Evolutionary conservation across 805 yeast genomes (phyloP).

Genomic region (Candida silvatica): DNA sequence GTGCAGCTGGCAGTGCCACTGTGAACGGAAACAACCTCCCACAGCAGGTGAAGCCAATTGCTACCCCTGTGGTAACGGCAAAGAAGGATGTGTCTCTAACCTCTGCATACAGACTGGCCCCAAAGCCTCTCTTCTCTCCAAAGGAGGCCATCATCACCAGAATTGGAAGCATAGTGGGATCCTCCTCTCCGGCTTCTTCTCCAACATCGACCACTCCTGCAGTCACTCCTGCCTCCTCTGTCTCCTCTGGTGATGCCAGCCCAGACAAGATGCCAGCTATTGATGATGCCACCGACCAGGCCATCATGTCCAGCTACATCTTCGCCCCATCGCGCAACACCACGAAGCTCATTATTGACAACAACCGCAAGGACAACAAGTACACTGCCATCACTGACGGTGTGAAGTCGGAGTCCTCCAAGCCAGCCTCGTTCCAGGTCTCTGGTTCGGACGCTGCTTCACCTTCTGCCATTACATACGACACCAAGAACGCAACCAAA

Average conservation of each 20-base stretch:
- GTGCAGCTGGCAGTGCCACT: constrained; percentile 25
- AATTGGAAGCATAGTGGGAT: constrained; percentile 17
- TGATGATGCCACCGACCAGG: constrained; percentile 46
- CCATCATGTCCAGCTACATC: constrained; percentile 62
- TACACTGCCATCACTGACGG: constrained; percentile 16
- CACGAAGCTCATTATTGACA: constrained; percentile 46
- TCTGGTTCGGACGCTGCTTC: constrained; percentile 4
- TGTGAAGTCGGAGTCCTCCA: constrained; percentile 16
- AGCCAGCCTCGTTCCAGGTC: constrained; percentile 26
- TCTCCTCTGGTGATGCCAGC: constrained; percentile 8
- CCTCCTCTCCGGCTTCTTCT: constrained; percentile 11
- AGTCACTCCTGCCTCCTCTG: constrained; percentile 14
- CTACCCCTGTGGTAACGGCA: constrained; percentile 37
- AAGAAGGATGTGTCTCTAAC: constrained; percentile 56
- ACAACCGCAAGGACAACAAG: constrained; percentile 15
- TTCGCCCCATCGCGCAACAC: constrained; percentile 55
- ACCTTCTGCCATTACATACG: not conserved
- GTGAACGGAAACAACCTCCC: constrained; percentile 23
- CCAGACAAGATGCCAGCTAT: constrained; percentile 1
- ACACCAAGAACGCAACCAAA: not conserved
- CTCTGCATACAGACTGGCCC: constrained; percentile 55
- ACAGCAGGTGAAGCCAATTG: constrained; percentile 41
- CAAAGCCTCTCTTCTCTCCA: constrained; percentile 45
- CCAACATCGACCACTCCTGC: constrained; percentile 14
- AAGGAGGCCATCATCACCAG: constrained; percentile 13